These are phyloP conservation scores for Lentinula edodes DNA, from an alignment of 768 basidiomycete species.

Conservation along the genomic window DNA sequence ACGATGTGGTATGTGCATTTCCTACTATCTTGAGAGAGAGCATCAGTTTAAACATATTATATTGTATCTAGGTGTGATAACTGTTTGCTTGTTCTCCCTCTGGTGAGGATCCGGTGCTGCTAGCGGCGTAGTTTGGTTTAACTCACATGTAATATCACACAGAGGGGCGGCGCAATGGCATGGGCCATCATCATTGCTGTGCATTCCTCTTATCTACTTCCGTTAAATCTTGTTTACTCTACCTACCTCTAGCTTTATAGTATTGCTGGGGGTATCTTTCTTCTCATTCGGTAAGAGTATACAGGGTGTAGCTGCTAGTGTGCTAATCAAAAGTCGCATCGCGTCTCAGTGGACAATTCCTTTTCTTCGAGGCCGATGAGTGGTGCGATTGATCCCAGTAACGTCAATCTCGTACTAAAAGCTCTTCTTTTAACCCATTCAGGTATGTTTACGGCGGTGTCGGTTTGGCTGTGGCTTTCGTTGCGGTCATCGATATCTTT, in stretches of 20 bases:
- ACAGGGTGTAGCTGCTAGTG: no score
- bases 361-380: conserved; percentile 64
- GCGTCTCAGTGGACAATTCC: conserved; percentile 39
- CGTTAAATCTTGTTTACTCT: conserved; percentile 1
- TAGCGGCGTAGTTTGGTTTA: conserved; percentile 17
- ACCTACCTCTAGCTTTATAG: conserved; percentile 48
- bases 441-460: conserved; percentile 73
- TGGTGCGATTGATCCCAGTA: conserved; percentile 34
- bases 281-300: conserved; percentile 33
- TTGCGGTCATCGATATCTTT: conserved; percentile 48
- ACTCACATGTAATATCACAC: conserved; percentile 20
- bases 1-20: conserved; percentile 22
- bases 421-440: not conserved
- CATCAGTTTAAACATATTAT: conserved; percentile 5
- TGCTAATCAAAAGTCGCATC: no score
- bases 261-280: conserved; percentile 57
- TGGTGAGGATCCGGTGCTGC: conserved; percentile 38
- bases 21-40: conserved; percentile 13
- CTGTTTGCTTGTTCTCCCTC: conserved; percentile 67
- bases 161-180: conserved; percentile 70
- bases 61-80: conserved; percentile 62
- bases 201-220: conserved; percentile 16
- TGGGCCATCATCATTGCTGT: conserved; percentile 63
- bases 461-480: conserved; percentile 43
- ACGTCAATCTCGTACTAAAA: conserved; percentile 20